A percentile compares a stretch with the other conserved stretches of the same genome.
Conservation (phyloP, 1,284 basidiomycete species). For the Leccinum pallidistipes region DNA sequence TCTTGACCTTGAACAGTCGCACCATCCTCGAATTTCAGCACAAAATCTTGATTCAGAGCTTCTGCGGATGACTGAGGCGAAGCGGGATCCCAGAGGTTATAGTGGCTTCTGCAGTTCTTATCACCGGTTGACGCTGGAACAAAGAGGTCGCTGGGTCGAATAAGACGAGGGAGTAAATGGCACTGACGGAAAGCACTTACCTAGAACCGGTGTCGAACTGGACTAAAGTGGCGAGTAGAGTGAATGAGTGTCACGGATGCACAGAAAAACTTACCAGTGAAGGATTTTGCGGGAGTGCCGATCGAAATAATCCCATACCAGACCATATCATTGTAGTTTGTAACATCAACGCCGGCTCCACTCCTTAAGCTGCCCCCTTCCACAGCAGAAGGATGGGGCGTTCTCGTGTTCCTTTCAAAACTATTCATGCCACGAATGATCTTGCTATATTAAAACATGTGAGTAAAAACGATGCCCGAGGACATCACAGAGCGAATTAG, state of each 20-base stretch:
- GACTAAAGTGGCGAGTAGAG: background rate
- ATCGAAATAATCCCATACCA: no score
- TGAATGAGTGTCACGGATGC: background rate
- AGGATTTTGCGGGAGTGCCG: no score
- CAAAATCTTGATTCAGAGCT: background rate
- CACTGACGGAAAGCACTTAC: background rate
- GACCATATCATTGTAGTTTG: no score
- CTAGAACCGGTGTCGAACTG: background rate
- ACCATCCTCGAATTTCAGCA: background rate
- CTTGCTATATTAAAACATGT: no score
- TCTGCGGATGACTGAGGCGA: background rate
- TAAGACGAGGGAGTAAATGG: background rate
- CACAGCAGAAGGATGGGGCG: no score
- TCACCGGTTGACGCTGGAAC: background rate
- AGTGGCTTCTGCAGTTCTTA: background rate
- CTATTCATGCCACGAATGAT: no score
- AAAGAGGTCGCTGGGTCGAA: background rate
- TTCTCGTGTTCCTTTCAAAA: no score
- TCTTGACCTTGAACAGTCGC: background rate
- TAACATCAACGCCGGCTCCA: no score
- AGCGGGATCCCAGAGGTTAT: background rate
- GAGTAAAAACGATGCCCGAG: no score
- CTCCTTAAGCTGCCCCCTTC: no score
- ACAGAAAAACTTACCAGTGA: no score
- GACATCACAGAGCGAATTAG: no score